A percentile compares a stretch with the other conserved stretches of the same genome.
Evolutionary conservation across 2,329 filamentous ascomycete genomes (phyloP).

Genomic region (Pseudohalonectria lignicola): DNA sequence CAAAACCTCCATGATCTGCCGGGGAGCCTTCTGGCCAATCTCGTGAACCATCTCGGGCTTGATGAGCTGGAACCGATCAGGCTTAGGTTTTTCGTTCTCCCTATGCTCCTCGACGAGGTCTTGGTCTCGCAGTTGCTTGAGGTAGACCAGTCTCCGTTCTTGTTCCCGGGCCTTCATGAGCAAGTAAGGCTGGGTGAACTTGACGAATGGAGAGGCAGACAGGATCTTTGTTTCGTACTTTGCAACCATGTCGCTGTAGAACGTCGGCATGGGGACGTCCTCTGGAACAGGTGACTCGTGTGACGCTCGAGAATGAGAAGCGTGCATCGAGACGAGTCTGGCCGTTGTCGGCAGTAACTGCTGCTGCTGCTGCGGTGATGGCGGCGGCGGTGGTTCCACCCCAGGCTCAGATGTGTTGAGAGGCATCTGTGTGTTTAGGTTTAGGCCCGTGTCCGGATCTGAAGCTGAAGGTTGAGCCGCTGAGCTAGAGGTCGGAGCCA

Average conservation of each 20-base stretch:
- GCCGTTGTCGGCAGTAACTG: too few relatives aligned
- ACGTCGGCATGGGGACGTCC: slow-evolving; percentile 76
- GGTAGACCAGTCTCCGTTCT: slow-evolving; percentile 70
- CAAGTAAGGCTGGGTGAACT: slow-evolving; percentile 87
- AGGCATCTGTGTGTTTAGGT: too few relatives aligned
- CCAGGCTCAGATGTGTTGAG: too few relatives aligned
- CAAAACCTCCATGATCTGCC: slow-evolving; percentile 83
- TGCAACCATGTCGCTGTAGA: slow-evolving; percentile 89
- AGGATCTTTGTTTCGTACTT: slow-evolving; percentile 89
- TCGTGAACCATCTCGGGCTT: slow-evolving; percentile 92
- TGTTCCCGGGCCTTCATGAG: slow-evolving; percentile 87
- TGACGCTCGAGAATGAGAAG: slow-evolving; percentile 29
- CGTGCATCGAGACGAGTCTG: slow-evolving; percentile 22
- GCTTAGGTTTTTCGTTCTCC: slow-evolving; percentile 49
- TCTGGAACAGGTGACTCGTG: slow-evolving; percentile 55
- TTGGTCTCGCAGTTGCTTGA: slow-evolving; percentile 75
- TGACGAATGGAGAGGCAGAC: slow-evolving; percentile 92
- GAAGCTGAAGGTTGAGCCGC: too few relatives aligned
- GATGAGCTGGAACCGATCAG: slow-evolving; percentile 77
- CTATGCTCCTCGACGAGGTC: slow-evolving; percentile 44
- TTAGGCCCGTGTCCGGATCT: too few relatives aligned
- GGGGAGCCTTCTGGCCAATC: slow-evolving; percentile 66
- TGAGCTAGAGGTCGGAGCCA: too few relatives aligned
- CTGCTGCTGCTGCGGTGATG: too few relatives aligned
- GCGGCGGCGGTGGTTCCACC: too few relatives aligned